Percentiles rank a stretch among this genome's conserved stretches.
Evolutionary conservation across 129 eudicot species (phyloP).

Genomic region (sunflower (Helianthus annuus)): HanXRQr2.0-SUNRISE NC_035437.2:40030098-40030597

Average conservation of each 20-base stretch:
- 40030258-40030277: conserved; percentile 95
- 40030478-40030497: conserved; percentile 92
- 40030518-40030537: neutral
- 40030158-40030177: conserved; percentile 50
- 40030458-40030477: conserved; percentile 99
- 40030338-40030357: neutral
- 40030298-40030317: neutral
- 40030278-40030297: conserved; percentile 64
- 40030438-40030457: conserved; percentile 81
- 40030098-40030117: neutral
- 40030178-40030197: conserved; percentile 98
- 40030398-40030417: conserved; percentile 98
- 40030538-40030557: neutral
- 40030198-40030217: conserved; percentile 90
- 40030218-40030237: conserved; percentile 99
- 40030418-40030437: conserved; percentile 97
- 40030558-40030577: conserved; percentile 42
- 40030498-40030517: neutral
- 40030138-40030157: conserved; percentile 5
- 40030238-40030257: conserved; percentile 98
- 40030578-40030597: conserved; percentile 96
- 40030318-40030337: neutral
- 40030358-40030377: conserved; percentile 62
- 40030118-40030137: neutral
- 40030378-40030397: conserved; percentile 97